Percentiles rank a stretch among this genome's conserved stretches.
Conservation (phyloP, 345 rosid genomes). For the Populus nigra region DNA sequence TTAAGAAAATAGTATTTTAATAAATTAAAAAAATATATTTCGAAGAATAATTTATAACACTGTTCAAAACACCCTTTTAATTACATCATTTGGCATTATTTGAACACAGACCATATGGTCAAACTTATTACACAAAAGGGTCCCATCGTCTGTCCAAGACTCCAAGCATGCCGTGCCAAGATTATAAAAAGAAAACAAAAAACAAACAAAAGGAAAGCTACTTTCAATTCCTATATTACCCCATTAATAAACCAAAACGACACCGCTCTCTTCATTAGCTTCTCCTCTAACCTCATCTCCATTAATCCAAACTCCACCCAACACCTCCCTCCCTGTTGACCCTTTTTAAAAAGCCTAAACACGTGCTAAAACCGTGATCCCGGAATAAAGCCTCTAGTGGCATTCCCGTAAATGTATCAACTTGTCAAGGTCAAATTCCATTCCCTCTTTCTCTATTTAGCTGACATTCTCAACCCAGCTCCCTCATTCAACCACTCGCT, state of each 20-base stretch:
- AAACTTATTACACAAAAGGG: not conserved
- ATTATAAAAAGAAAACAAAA: not conserved
- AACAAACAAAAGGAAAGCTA: too few species aligned
- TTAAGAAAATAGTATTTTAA: too few species aligned
- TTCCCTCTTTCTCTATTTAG: constrained; percentile 8
- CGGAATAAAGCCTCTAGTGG: constrained; percentile 36
- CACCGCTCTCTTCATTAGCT: not conserved
- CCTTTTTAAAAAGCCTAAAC: constrained; percentile 48
- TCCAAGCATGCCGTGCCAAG: not conserved
- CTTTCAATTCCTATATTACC: not conserved
- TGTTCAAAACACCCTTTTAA: too few species aligned
- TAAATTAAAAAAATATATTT: too few species aligned
- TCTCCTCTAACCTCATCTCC: not conserved
- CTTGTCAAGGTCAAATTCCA: constrained; percentile 18
- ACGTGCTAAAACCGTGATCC: constrained; percentile 61
- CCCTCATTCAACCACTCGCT: constrained; percentile 19
- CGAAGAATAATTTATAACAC: too few species aligned
- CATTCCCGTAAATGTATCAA: constrained; percentile 22
- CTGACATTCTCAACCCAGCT: constrained; percentile 29
- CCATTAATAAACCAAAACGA: not conserved
- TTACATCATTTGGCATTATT: not conserved
- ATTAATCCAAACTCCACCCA: not conserved
- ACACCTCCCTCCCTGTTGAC: not conserved
- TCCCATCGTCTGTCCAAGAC: not conserved
- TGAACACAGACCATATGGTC: not conserved